A percentile compares a stretch with the other conserved stretches of the same genome.
phyloP scores from a whole-genome alignment of 306 rosid genomes.

The Medicago lupulina region DNA sequence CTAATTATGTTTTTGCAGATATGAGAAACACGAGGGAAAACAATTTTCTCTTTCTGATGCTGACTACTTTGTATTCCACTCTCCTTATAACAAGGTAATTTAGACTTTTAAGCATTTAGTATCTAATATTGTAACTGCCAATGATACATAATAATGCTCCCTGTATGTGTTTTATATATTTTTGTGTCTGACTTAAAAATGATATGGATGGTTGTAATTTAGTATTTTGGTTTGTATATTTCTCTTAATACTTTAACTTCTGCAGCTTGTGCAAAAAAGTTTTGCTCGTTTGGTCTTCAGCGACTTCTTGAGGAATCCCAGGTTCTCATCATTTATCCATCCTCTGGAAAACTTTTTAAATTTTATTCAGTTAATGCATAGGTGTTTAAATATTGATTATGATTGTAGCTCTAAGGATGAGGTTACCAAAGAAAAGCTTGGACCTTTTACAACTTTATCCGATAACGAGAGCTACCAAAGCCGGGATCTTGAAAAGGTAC shows the following conservation, averaged over 20 bases:
- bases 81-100: conserved; percentile 97
- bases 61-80: conserved; percentile 82
- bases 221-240: conserved; percentile 12
- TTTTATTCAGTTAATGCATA: conserved; percentile 29
- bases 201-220: conserved; percentile 9
- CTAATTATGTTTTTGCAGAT: conserved; percentile 61
- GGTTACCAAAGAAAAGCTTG: conserved; percentile 76
- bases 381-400: conserved; percentile 47
- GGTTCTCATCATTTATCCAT: conserved; percentile 56
- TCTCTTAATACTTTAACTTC: conserved; percentile 37
- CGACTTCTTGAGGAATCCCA: conserved; percentile 75
- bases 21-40: conserved; percentile 79
- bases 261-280: conserved; percentile 98
- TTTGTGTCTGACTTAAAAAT: background rate
- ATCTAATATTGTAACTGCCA: conserved; percentile 3
- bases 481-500: conserved; percentile 98
- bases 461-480: conserved; percentile 88
- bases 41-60: conserved; percentile 81
- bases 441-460: conserved; percentile 72
- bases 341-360: conserved; percentile 24
- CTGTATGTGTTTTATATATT: conserved; percentile 3
- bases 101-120: conserved; percentile 30
- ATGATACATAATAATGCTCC: conserved; percentile 25
- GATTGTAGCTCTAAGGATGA: conserved; percentile 76
- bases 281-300: conserved; percentile 85